Percentiles rank a stretch among this genome's conserved stretches.
Conservation (phyloP, 148 eudicot genomes). For the Rhododendron ferrugineum region DNA sequence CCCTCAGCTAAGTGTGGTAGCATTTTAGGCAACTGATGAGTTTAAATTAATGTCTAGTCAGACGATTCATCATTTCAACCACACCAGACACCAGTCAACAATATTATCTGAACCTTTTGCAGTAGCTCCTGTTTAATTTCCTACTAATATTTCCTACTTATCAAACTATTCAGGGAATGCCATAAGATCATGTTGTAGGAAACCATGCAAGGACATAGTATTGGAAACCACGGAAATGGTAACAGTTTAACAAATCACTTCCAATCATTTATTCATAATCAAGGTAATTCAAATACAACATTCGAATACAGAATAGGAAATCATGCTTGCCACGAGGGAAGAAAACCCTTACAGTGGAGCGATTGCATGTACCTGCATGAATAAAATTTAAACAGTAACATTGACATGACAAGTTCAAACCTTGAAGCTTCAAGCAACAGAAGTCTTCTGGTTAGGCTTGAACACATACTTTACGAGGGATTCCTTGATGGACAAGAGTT, state of each 20-base stretch:
- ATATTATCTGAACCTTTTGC: background rate
- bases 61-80: background rate
- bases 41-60: background rate
- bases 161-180: background rate
- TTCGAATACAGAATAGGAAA: constrained; percentile 4
- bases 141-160: background rate
- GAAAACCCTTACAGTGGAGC: background rate
- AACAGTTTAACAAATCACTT: background rate
- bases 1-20: too few species aligned
- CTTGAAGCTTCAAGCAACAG: constrained; percentile 8
- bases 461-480: constrained; percentile 36
- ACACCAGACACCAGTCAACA: background rate
- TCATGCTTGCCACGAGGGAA: background rate
- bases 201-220: background rate
- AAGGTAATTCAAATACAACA: constrained; percentile 9
- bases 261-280: constrained; percentile 3
- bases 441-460: constrained; percentile 39
- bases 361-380: background rate
- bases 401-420: background rate
- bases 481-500: constrained; percentile 41
- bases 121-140: background rate
- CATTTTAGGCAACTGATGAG: too few species aligned
- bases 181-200: background rate
- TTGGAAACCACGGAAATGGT: background rate
- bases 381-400: background rate